Evolutionary conservation across 371 early-diverging fungal species (phyloP), one percentile per base, ranked within the genome.

Genomic region (Zychaea mexicana): DNA sequence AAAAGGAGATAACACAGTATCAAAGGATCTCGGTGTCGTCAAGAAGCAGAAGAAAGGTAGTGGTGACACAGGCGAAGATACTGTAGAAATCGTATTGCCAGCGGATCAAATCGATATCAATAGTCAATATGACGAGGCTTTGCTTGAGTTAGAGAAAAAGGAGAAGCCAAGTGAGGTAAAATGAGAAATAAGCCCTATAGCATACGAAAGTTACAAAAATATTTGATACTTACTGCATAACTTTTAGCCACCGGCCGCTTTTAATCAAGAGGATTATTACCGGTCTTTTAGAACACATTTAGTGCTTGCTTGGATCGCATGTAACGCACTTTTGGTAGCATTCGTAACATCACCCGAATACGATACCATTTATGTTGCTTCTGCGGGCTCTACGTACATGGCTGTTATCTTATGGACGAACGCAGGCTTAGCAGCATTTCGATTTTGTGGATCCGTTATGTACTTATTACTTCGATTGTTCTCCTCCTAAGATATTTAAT

Each of bases 371-470:
- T 75, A 67, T 27, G 49, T 61, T 6, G 46, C 52, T 1, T 72
- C 77, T 0, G 75, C 69, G 6, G 82, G 79, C n/a, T 89, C 87
- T 57, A 81, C 85, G 0, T 96, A 94, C 61, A 84, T 95, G 71
- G 80, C 84, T 26, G 85, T 96, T 57, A 88, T 96, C 52, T 86
- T 96, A 28, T 96, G 94, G 93, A 88, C 90, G 3, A 94, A 95
- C 56, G 86, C 91, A 27, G 92, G 81, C 9, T 76, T 97, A 46
- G 86, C 94, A 9, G 69, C 84, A 2, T 85, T 96, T 68, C 84
- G 95, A 30, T 94, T 95, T 76, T 46, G 92, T 39, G 96, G 95
- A 33, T 87, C 90, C 54, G 61, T 85, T 45, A 74, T 88, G 65
- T 97, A 91, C 72, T 78, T 94, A 53, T 56, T 92, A 27, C 76